Base-by-base conservation (phyloP, 2,329 filamentous ascomycete genomes). In the Intubia oerlemansii region DNA sequence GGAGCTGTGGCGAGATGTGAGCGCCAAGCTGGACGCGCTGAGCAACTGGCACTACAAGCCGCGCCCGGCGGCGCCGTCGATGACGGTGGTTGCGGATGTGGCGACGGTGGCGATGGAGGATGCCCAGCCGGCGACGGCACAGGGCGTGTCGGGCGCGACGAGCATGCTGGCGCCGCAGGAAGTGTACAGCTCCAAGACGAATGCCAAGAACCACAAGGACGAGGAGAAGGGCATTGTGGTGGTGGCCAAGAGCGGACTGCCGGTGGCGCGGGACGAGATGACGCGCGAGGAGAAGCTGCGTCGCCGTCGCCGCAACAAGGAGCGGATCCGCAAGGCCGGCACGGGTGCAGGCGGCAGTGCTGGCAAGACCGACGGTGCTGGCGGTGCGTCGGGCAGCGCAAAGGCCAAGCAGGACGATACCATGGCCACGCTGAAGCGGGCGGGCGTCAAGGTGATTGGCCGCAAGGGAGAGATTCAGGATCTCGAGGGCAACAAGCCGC, bases 31-130 rank as follows among this genome's bases (percentile, higher is more conserved):
- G 31, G 88, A 98, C 50, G 69, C 79, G 16, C 68, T 98, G 37
- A 84, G 73, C 50, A 91, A 78, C 47, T 91, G 81, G 73, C 78
- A 93, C 53, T 93, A 92, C 64, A 84, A 80, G 50, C 88, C 88
- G 30, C 90, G 84, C 54, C 73, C 79, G 9, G 64, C 74, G 2
- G 75, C 75, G 29, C 69, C 80, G n/a, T 67, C 68, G 25, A 66
- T 98, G 36, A 84, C 79, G 24, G 77, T 93, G 31, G 75, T 93
- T 19, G 66, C 80, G 16, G 85, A 95, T 50, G 79, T 88, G 4
- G 80, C 84, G n/a, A 81, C 79, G 4, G 73, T 95, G 38, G 64
- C 67, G 39, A 91, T 95, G 77, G 88, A 98, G 55, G 88, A 98
- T 45, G 85, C 82, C 2, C 76, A 91, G 42, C 85, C 88, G 7